phyloP scores from a whole-genome alignment of 2,329 filamentous ascomycete genomes.

The Scedosporium apiospermum region DNA sequence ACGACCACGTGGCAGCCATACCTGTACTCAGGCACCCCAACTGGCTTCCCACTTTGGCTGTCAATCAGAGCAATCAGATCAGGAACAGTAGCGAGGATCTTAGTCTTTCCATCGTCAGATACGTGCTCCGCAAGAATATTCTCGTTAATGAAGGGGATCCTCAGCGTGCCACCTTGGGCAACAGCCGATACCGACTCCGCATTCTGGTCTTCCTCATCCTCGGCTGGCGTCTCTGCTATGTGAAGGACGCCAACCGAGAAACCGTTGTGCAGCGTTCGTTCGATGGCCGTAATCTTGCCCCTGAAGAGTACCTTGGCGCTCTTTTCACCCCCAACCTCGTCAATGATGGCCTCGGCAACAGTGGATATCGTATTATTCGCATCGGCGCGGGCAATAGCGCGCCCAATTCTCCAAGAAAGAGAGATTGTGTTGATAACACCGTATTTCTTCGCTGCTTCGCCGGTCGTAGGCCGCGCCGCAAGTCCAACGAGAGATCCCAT shows the following conservation, averaged over 20 bases:
- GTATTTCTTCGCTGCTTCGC: conserved; percentile 22
- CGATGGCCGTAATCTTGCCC: conserved; percentile 30
- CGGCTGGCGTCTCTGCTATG: conserved; percentile 15
- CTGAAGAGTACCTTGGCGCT: conserved; percentile 16
- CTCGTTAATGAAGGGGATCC: conserved; percentile 20
- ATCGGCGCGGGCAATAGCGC: conserved; percentile 35
- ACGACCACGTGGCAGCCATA: conserved; percentile 6
- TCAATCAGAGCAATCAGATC: conserved; percentile 31
- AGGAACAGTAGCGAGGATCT: conserved; percentile 27
- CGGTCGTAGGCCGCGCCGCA: conserved; percentile 21
- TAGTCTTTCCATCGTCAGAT: neutral
- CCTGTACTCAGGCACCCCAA: conserved; percentile 27
- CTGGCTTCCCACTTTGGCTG: conserved; percentile 22
- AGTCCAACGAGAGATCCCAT: conserved; percentile 25
- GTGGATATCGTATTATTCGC: conserved; percentile 30
- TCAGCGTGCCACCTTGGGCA: conserved; percentile 12
- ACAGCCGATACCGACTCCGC: conserved; percentile 1
- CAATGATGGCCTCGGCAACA: conserved; percentile 25
- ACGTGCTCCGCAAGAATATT: neutral
- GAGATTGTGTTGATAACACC: conserved; percentile 10
- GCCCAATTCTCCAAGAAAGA: conserved; percentile 30
- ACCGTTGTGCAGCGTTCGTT: conserved; percentile 37
- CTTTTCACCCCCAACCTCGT: conserved; percentile 25
- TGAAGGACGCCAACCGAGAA: conserved; percentile 33
- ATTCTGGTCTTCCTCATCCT: conserved; percentile 12